Conservation (phyloP, 352 stramenopile species). For the Halophytophthora batemanensis region DNA sequence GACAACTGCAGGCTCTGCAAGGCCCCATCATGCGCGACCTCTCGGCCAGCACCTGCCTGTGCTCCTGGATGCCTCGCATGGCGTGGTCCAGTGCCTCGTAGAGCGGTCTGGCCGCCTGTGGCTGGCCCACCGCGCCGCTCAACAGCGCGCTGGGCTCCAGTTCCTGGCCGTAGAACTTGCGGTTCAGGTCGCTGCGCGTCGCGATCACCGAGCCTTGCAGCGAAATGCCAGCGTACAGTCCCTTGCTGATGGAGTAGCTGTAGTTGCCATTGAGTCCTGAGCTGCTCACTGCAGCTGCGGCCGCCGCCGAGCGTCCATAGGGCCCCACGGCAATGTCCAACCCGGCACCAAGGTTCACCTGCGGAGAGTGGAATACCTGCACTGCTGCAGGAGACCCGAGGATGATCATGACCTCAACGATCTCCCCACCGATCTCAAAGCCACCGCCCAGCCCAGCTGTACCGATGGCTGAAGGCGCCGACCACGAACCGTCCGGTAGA, state of each 20-base stretch:
- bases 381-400: constrained; percentile 85
- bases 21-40: constrained; percentile 41
- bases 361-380: constrained; percentile 74
- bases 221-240: constrained; percentile 88
- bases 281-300: constrained; percentile 56
- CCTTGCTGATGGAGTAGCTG: constrained; percentile 89
- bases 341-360: constrained; percentile 86
- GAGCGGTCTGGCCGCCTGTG: constrained; percentile 40
- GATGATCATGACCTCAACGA: constrained; percentile 92
- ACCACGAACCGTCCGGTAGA: constrained; percentile 74
- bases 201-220: constrained; percentile 89
- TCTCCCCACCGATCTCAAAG: constrained; percentile 84
- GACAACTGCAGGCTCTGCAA: constrained; percentile 40
- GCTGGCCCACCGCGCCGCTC: constrained; percentile 35
- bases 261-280: constrained; percentile 80
- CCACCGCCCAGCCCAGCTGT: constrained; percentile 74
- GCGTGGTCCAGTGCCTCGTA: constrained; percentile 56
- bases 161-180: constrained; percentile 90
- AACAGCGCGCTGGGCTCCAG: constrained; percentile 44
- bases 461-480: constrained; percentile 86
- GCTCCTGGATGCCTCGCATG: constrained; percentile 39
- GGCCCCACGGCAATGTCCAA: constrained; percentile 84
- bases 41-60: constrained; percentile 30
- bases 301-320: constrained; percentile 59
- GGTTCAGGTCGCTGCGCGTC: constrained; percentile 81